A percentile compares a stretch with the other conserved stretches of the same genome.
phyloP scores from a whole-genome alignment of 2,329 filamentous ascomycete genomes.

The Claviceps capensis region DNA sequence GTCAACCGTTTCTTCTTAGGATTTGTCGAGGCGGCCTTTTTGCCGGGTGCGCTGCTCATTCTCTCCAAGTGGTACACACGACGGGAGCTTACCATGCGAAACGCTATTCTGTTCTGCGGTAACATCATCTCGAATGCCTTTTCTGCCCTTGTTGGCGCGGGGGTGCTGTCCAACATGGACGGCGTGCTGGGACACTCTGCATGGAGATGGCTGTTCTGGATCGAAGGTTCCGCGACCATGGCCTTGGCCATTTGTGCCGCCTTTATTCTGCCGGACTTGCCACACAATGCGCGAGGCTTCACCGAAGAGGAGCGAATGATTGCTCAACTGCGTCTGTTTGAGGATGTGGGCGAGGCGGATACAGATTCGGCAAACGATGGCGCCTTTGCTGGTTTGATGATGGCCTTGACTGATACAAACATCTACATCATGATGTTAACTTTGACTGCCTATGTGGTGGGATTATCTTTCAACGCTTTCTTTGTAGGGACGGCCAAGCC shows the following conservation, averaged over 20 bases:
- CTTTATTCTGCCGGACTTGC: slow-evolving; percentile 40
- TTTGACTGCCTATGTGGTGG: slow-evolving; percentile 46
- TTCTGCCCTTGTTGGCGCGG: slow-evolving; percentile 43
- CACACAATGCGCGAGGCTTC: slow-evolving; percentile 43
- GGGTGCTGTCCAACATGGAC: slow-evolving; percentile 45
- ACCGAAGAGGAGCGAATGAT: slow-evolving; percentile 42
- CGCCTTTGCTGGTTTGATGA: slow-evolving; percentile 37
- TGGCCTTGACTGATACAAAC: slow-evolving; percentile 47
- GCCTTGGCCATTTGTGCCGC: slow-evolving; percentile 29
- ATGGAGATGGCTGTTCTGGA: slow-evolving; percentile 50
- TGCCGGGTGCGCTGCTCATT: slow-evolving; percentile 49
- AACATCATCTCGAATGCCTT: slow-evolving; percentile 48
- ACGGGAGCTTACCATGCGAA: slow-evolving; percentile 38
- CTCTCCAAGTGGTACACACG: slow-evolving; percentile 56
- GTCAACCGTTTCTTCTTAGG: slow-evolving; percentile 45
- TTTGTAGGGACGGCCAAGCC: slow-evolving; percentile 23
- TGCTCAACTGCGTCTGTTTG: slow-evolving; percentile 40
- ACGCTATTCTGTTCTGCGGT: slow-evolving; percentile 44
- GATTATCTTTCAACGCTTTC: slow-evolving; percentile 40
- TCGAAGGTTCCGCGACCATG: slow-evolving; percentile 42
- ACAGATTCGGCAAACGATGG: slow-evolving; percentile 35
- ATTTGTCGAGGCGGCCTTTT: slow-evolving; percentile 49
- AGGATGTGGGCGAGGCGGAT: slow-evolving; percentile 44
- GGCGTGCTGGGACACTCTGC: slow-evolving; percentile 38
- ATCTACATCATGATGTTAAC: slow-evolving; percentile 52